A percentile compares a stretch with the other conserved stretches of the same genome.
Conservation (phyloP, 139 green algal genomes). For the Chlamydomonas incerta region DNA sequence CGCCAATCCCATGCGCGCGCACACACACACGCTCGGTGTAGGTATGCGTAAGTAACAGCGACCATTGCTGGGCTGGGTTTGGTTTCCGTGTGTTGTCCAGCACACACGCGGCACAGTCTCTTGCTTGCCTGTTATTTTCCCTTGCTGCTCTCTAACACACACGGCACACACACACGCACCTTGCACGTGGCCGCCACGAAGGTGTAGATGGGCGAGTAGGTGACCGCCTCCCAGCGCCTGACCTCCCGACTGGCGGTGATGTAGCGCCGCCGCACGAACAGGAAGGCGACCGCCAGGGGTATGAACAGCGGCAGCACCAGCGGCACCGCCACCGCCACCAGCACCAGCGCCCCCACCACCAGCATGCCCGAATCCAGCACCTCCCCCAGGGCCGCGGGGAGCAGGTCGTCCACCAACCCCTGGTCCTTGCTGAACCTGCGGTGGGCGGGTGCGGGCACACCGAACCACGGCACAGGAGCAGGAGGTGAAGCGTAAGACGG, state of each 20-base stretch:
- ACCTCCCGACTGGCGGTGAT: conserved; percentile 82
- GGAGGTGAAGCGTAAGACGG: too few species aligned
- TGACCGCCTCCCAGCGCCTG: conserved; percentile 92
- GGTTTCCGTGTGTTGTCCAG: too few species aligned
- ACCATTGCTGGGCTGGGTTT: too few species aligned
- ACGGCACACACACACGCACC: neutral
- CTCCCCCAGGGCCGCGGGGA: conserved; percentile 79
- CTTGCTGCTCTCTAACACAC: too few species aligned
- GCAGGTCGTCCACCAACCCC: conserved; percentile 79
- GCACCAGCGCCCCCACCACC: conserved; percentile 45
- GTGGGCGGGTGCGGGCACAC: too few species aligned
- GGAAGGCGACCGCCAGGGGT: conserved; percentile 62
- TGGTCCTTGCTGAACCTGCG: conserved; percentile 81
- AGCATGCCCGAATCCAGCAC: conserved; percentile 55
- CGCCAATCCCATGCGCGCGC: too few species aligned
- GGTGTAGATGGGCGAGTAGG: conserved; percentile 87
- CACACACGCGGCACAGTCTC: too few species aligned
- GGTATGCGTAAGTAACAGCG: too few species aligned
- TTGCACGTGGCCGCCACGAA: conserved; percentile 81
- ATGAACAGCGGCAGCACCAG: conserved; percentile 81
- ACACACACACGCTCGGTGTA: too few species aligned
- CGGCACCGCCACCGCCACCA: conserved; percentile 71
- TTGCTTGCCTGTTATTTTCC: too few species aligned
- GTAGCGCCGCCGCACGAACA: conserved; percentile 62
- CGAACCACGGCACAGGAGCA: too few species aligned